Percentiles rank a stretch among this genome's conserved stretches.
phyloP scores from a whole-genome alignment of 768 basidiomycete genomes.

The Melanogaster broomeanus region DNA sequence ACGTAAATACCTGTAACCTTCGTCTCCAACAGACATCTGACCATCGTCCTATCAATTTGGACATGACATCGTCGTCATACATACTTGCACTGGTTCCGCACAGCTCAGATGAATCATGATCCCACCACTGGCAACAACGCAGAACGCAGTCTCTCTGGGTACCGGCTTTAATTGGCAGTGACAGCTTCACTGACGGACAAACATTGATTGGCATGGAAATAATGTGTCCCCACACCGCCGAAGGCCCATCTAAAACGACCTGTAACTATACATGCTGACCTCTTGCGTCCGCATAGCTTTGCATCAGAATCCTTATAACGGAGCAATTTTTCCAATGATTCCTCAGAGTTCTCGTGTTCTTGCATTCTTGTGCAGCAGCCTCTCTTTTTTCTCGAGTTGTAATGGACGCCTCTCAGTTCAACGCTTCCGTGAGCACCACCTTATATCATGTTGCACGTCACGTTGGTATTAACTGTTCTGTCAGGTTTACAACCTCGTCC shows the following conservation, averaged over 20 bases:
- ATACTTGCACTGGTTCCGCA: too few relatives aligned
- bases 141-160: too few relatives aligned
- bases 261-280: neutral
- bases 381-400: neutral
- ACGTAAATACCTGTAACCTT: too few relatives aligned
- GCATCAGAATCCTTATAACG: neutral
- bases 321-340: neutral
- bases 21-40: too few relatives aligned
- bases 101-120: too few relatives aligned
- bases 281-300: neutral
- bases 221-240: too few relatives aligned
- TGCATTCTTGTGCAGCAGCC: neutral
- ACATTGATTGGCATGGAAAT: too few relatives aligned
- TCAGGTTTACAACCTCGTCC: slow-evolving; percentile 69
- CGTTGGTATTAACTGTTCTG: neutral
- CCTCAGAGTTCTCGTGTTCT: neutral
- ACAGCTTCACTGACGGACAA: too few relatives aligned
- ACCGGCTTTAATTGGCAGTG: too few relatives aligned
- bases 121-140: too few relatives aligned
- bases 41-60: too few relatives aligned
- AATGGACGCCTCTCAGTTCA: slow-evolving; percentile 21
- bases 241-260: neutral
- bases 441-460: neutral
- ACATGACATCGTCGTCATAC: too few relatives aligned
- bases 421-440: slow-evolving; percentile 13